Evolutionary conservation across 768 basidiomycete genomes (phyloP).

Genomic region (Leccinellum luteum): DNA sequence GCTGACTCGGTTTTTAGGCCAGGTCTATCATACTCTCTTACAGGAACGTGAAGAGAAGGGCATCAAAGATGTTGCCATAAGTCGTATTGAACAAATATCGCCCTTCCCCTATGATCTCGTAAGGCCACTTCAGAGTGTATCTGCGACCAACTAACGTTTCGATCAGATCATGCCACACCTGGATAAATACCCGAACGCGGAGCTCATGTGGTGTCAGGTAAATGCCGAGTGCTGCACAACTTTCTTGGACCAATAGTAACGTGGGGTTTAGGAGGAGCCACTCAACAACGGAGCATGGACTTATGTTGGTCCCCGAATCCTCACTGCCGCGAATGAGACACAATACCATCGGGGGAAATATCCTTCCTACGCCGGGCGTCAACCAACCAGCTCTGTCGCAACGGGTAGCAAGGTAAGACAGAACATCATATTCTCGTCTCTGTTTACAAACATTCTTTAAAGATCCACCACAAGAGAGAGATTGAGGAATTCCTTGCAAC

Average conservation of each 20-base stretch:
- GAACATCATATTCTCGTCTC: background rate
- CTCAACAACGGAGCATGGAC: slow-evolving; percentile 98
- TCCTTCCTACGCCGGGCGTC: slow-evolving; percentile 88
- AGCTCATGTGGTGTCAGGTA: slow-evolving; percentile 89
- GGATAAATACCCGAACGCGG: slow-evolving; percentile 95
- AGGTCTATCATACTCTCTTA: slow-evolving; percentile 89
- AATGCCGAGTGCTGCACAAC: background rate
- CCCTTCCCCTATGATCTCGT: slow-evolving; percentile 97
- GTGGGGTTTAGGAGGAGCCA: slow-evolving; percentile 71
- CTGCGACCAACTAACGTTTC: slow-evolving; percentile 7
- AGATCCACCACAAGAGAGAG: slow-evolving; percentile 89
- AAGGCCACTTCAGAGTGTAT: slow-evolving; percentile 24
- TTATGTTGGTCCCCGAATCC: slow-evolving; percentile 89
- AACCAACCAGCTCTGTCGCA: slow-evolving; percentile 88
- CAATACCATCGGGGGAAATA: slow-evolving; percentile 90
- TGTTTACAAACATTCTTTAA: background rate
- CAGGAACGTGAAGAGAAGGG: slow-evolving; percentile 90
- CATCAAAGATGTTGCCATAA: slow-evolving; percentile 92
- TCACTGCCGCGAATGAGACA: slow-evolving; percentile 90
- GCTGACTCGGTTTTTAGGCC: slow-evolving; percentile 47
- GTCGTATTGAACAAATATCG: slow-evolving; percentile 90
- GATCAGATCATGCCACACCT: slow-evolving; percentile 83
- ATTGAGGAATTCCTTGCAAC: slow-evolving; percentile 68
- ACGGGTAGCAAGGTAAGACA: slow-evolving; percentile 80
- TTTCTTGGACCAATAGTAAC: background rate